A percentile compares a stretch with the other conserved stretches of the same genome.
These are phyloP conservation scores for Boletales sp. DNA, from an alignment of 768 basidiomycete species.

Conservation along the genomic window DNA sequence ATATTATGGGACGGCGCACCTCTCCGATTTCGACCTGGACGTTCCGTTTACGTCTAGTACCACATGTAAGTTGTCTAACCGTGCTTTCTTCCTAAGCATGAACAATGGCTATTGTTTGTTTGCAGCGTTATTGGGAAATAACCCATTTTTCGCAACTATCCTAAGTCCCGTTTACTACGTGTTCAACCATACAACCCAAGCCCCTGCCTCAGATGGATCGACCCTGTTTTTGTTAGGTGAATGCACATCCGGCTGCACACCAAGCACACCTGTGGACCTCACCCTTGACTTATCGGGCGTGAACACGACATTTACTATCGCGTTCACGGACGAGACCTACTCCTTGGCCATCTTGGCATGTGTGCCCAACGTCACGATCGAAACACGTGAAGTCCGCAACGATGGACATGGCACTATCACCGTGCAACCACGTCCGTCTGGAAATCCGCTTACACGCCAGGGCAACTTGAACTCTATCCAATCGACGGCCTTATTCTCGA, in stretches of 20 bases:
- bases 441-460: slow-evolving; percentile 12
- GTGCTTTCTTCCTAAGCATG: not conserved
- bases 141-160: slow-evolving; percentile 1
- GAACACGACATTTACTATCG: slow-evolving; percentile 10
- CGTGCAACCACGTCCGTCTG: slow-evolving; percentile 15
- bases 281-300: slow-evolving; percentile 14
- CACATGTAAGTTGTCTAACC: slow-evolving; percentile 5
- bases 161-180: slow-evolving; percentile 7
- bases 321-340: slow-evolving; percentile 17
- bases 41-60: slow-evolving; percentile 1
- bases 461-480: slow-evolving; percentile 24
- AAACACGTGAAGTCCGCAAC: slow-evolving; percentile 27
- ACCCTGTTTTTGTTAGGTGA: slow-evolving; percentile 18
- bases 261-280: not conserved
- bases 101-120: too few relatives aligned
- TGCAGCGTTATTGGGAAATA: too few relatives aligned
- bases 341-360: slow-evolving; percentile 20
- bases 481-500: slow-evolving; percentile 22
- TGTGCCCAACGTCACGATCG: slow-evolving; percentile 18
- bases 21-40: slow-evolving; percentile 17
- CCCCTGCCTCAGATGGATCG: slow-evolving; percentile 17
- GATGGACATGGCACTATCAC: slow-evolving; percentile 14
- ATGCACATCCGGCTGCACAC: slow-evolving; percentile 18
- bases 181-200: slow-evolving; percentile 22
- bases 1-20: slow-evolving; percentile 11